These are phyloP conservation scores for Neurospora sp. DNA, from an alignment of 495 filamentous ascomycete genomes.

Conservation along the genomic window DNA sequence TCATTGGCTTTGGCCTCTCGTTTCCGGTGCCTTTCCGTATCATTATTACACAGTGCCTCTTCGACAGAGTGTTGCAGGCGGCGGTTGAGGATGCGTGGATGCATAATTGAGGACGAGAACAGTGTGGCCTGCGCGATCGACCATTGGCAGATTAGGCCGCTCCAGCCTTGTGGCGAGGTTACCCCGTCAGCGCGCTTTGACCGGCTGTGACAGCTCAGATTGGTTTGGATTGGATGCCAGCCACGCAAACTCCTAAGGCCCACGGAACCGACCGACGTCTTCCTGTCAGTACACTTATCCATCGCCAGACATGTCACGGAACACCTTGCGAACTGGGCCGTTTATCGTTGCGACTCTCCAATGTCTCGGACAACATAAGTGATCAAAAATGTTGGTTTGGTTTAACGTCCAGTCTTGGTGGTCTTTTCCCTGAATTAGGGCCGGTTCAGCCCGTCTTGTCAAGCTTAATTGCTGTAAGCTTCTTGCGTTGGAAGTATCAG, in stretches of 20 bases:
- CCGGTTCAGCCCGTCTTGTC: background rate
- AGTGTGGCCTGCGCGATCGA: constrained; percentile 13
- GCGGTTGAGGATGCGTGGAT: constrained; percentile 22
- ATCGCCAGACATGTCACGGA: background rate
- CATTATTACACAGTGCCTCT: background rate
- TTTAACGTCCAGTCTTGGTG: background rate
- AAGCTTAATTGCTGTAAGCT: background rate
- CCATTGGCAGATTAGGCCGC: constrained; percentile 12
- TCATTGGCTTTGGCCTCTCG: background rate
- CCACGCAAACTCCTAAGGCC: background rate
- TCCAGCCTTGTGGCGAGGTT: constrained; percentile 23
- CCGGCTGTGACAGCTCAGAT: constrained; percentile 13
- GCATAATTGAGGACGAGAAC: constrained; percentile 19
- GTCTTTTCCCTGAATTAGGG: background rate
- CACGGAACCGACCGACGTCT: background rate
- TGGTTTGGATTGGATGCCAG: background rate
- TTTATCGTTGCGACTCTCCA: background rate
- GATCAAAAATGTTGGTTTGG: background rate
- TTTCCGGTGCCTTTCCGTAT: background rate
- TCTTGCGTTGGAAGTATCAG: background rate
- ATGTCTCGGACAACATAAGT: background rate
- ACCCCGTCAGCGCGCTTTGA: constrained; percentile 9
- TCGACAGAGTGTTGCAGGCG: background rate
- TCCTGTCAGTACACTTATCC: background rate
- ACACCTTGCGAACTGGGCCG: background rate